Evolutionary conservation across 2,329 filamentous ascomycete genomes (phyloP).

Genomic region (Botrytis byssoidea): DNA sequence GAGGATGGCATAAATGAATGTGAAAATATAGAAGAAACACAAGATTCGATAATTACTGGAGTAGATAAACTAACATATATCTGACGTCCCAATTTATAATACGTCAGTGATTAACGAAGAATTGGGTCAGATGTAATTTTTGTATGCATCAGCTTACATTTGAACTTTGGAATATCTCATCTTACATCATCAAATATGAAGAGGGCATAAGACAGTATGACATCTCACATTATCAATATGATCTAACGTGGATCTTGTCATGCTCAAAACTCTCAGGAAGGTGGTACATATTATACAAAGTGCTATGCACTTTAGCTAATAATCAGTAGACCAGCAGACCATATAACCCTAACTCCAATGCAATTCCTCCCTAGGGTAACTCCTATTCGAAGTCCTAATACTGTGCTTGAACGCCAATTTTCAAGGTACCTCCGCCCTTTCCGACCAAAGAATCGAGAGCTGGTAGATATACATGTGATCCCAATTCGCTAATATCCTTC

Average conservation of each 20-base stretch:
- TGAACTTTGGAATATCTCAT: neutral
- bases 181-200: neutral
- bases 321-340: neutral
- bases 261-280: neutral
- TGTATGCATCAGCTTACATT: neutral
- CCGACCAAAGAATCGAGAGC: neutral
- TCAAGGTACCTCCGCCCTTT: neutral
- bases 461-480: neutral
- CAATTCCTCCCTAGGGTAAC: neutral
- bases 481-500: neutral
- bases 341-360: neutral
- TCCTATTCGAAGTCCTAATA: neutral
- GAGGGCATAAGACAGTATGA: neutral
- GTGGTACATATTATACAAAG: neutral
- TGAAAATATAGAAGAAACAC: neutral
- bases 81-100: neutral
- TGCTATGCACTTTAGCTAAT: neutral
- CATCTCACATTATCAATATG: no score
- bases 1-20: neutral
- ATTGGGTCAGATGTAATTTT: neutral
- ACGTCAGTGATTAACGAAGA: neutral
- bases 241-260: neutral
- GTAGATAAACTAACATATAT: neutral
- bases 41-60: neutral
- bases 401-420: neutral